These are phyloP conservation scores for Tetradesmus lagerheimii DNA, from an alignment of 139 green algal species.

Conservation along the genomic window DNA sequence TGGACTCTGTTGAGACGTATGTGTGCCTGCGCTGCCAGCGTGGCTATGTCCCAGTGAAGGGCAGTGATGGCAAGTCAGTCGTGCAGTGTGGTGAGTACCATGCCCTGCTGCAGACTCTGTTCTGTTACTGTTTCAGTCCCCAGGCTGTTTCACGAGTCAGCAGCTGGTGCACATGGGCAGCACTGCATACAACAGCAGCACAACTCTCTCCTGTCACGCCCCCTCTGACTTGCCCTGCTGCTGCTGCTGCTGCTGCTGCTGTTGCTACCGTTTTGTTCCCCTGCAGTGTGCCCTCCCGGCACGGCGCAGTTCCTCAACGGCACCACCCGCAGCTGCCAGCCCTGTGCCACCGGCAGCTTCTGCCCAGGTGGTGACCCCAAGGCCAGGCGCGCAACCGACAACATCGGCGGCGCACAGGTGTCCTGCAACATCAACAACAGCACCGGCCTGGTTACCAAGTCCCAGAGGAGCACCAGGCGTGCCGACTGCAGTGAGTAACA, in stretches of 20 bases:
- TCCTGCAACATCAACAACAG: neutral
- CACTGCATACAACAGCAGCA: neutral
- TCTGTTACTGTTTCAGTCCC: neutral
- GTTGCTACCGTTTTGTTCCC: neutral
- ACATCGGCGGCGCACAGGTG: neutral
- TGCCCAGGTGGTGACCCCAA: slow-evolving; percentile 10
- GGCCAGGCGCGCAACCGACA: neutral
- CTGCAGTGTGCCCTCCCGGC: slow-evolving; percentile 9
- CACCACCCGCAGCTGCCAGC: neutral
- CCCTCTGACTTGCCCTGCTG: neutral
- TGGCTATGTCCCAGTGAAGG: neutral
- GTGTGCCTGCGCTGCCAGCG: slow-evolving; percentile 2
- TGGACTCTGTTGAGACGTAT: neutral
- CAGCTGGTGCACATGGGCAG: neutral
- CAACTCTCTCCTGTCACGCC: too few relatives aligned
- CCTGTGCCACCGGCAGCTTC: neutral
- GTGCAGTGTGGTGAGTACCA: slow-evolving; percentile 12
- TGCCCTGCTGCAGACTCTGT: neutral
- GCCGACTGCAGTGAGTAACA: slow-evolving; percentile 18
- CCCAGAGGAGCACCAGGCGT: neutral
- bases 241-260: neutral
- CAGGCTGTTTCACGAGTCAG: too few relatives aligned
- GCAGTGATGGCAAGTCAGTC: neutral
- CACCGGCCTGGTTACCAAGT: slow-evolving; percentile 1
- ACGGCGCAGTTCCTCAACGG: neutral